Conservation (phyloP, 1,139 yeast genomes). For the Geotrichum carabidarum region DNA sequence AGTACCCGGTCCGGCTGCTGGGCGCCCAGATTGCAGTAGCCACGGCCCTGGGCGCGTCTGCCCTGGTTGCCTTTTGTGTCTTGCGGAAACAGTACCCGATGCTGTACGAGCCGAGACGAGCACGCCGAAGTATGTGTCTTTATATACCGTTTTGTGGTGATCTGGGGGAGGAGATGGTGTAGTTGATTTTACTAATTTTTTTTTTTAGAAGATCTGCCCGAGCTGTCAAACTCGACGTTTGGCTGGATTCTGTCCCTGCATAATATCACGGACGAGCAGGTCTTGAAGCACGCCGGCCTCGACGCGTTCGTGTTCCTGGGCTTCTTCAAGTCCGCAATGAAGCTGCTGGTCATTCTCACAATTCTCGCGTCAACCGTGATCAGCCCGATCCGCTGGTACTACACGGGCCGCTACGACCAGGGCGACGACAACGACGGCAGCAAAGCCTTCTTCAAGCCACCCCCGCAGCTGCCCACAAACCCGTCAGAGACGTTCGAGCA, state of each 20-base stretch:
- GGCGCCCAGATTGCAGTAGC: slow-evolving; percentile 48
- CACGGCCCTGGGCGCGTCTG: slow-evolving; percentile 54
- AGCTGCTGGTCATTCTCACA: slow-evolving; percentile 53
- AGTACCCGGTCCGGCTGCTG: slow-evolving; percentile 24
- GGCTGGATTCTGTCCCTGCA: slow-evolving; percentile 75
- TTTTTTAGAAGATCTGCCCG: slow-evolving; percentile 38
- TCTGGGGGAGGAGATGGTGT: too few species aligned
- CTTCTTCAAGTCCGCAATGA: slow-evolving; percentile 75
- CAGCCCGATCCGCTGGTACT: slow-evolving; percentile 66
- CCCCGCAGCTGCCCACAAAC: slow-evolving; percentile 16
- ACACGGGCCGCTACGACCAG: slow-evolving; percentile 64
- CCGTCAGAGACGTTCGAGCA: slow-evolving; percentile 32
- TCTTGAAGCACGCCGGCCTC: slow-evolving; percentile 83
- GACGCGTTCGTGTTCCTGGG: slow-evolving; percentile 87
- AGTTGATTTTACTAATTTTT: too few species aligned
- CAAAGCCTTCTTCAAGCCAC: slow-evolving; percentile 6
- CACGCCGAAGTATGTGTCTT: slow-evolving; percentile 33
- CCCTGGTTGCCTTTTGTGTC: slow-evolving; percentile 59
- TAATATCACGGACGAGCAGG: slow-evolving; percentile 63
- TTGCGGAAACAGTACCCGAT: slow-evolving; percentile 63
- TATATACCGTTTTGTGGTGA: too few species aligned
- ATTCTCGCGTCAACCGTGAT: slow-evolving; percentile 60
- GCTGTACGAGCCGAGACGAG: slow-evolving; percentile 56
- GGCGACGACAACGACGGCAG: slow-evolving; percentile 40
- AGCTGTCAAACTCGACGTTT: slow-evolving; percentile 49